These are phyloP conservation scores for Cyclotella atomus DNA, from an alignment of 108 stramenopile species.

Conservation along the genomic window DNA sequence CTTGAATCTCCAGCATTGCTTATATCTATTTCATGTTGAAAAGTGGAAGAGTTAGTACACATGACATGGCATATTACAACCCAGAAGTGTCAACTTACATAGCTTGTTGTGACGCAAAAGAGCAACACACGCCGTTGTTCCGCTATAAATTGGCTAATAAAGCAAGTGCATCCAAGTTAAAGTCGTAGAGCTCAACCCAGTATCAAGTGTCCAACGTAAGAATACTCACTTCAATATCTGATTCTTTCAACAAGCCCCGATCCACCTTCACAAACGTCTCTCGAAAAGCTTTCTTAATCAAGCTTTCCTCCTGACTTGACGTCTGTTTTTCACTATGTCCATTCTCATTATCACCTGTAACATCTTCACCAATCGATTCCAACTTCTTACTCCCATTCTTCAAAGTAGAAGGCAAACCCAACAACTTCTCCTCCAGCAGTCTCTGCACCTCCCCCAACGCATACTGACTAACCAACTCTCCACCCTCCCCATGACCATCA, in stretches of 20 bases:
- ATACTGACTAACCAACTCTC: slow-evolving; percentile 91
- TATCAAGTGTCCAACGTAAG: neutral
- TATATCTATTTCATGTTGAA: neutral
- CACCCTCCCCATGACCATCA: slow-evolving; percentile 94
- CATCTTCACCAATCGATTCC: neutral
- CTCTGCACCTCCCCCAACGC: slow-evolving; percentile 83
- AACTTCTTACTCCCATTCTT: neutral
- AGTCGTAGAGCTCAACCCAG: neutral
- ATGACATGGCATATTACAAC: neutral
- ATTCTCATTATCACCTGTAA: neutral
- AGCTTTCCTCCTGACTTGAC: neutral
- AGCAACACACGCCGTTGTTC: slow-evolving; percentile 92
- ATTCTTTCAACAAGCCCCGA: slow-evolving; percentile 65
- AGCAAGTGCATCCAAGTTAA: too few species aligned
- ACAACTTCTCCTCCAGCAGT: slow-evolving; percentile 69
- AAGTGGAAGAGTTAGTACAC: neutral
- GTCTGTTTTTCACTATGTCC: neutral
- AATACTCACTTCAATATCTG: slow-evolving; percentile 57
- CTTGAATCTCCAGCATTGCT: slow-evolving; percentile 92
- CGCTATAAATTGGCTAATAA: slow-evolving; percentile 71
- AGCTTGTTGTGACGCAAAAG: slow-evolving; percentile 74
- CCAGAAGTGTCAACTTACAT: slow-evolving; percentile 51
- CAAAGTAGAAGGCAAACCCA: neutral
- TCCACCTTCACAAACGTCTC: slow-evolving; percentile 86
- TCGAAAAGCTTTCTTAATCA: slow-evolving; percentile 66